Evolutionary conservation across 2,329 filamentous ascomycete genomes (phyloP), one percentile per base, ranked within the genome.

Genomic region (Hypoxylon sp.): DNA sequence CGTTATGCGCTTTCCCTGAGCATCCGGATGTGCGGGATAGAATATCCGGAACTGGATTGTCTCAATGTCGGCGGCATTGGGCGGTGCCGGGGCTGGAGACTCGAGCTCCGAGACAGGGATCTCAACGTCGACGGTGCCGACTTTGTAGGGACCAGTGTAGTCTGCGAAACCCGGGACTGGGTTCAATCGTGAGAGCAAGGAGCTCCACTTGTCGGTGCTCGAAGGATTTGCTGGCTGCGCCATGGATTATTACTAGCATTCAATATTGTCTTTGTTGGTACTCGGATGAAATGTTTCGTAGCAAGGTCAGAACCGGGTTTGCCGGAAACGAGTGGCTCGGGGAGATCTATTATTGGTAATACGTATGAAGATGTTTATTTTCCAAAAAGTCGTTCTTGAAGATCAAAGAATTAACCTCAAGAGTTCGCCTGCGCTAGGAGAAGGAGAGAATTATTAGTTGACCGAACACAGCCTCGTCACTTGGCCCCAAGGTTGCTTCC

Each of bases 21-120:
- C 83, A 17, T 83, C 82, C 3, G 83, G 77, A 0, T 83, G 81
- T 22, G 91, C 90, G 0, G 94, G 94, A 77, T 97, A 97, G 81
- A 93, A 97, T 64, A 97, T 85, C 69, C 94, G 88, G 78, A 93
- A 96, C 63, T 92, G 90, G 26, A 97, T 84, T 0, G 94, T 97
- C 19, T 89, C 83, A 50, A 94, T 89, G 48, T 84, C 83, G 61
- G 81, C 80, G 4, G 88, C 85, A 54, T 86, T 84, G 6, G 84
- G 82, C 5, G 88, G 87, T 6, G 83, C 79, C 3, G 85, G 81
- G 22, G 86, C 83, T 0, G 90, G 87, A 1, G 86, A 83, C 1
- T 84, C 78, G 5, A 91, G 81, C 52, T 88, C 85, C 29, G 85
- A 83, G 9, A 91, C 84, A 47, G 93, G 92, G 14, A 97, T 88